A percentile compares a stretch with the other conserved stretches of the same genome.
Conservation (phyloP, 2,329 filamentous ascomycete genomes). For the Phaeosphaeria sp. region DNA sequence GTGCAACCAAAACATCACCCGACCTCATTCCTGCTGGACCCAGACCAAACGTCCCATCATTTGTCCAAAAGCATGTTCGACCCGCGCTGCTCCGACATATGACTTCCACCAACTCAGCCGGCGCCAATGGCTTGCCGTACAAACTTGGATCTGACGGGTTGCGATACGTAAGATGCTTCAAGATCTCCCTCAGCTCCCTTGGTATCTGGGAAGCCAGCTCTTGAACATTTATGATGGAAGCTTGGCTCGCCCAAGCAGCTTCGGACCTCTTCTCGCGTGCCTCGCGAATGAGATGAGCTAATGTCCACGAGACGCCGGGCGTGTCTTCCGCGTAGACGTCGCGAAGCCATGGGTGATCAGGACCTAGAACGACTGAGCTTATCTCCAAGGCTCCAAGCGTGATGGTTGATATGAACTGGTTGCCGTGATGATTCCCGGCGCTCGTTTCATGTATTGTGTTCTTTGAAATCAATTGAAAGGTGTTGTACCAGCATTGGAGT, state of each 20-base stretch:
- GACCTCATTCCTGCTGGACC: constrained; percentile 2
- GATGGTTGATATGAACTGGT: constrained; percentile 1
- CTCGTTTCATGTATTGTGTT: neutral
- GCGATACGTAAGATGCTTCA: neutral
- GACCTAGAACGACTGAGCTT: neutral
- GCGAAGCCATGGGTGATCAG: constrained; percentile 2
- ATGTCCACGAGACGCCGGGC: neutral
- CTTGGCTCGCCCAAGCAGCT: neutral
- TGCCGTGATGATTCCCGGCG: neutral
- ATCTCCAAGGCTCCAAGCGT: neutral
- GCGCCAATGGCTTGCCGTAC: neutral
- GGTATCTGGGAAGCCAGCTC: neutral
- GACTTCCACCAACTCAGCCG: constrained; percentile 1
- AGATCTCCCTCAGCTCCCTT: neutral
- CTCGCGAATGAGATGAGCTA: constrained; percentile 3
- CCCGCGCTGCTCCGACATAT: constrained; percentile 1
- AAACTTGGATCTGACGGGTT: neutral
- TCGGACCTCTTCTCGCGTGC: neutral
- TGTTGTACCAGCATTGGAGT: neutral
- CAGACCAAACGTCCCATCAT: constrained; percentile 1
- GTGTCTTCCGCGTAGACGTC: neutral
- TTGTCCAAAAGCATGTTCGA: constrained; percentile 3
- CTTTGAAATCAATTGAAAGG: neutral
- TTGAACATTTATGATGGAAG: neutral
- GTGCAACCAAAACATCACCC: constrained; percentile 1